A percentile compares a stretch with the other conserved stretches of the same genome.
phyloP scores from a whole-genome alignment of 805 yeast genomes.

The Hanseniaspora clermontiae region DNA sequence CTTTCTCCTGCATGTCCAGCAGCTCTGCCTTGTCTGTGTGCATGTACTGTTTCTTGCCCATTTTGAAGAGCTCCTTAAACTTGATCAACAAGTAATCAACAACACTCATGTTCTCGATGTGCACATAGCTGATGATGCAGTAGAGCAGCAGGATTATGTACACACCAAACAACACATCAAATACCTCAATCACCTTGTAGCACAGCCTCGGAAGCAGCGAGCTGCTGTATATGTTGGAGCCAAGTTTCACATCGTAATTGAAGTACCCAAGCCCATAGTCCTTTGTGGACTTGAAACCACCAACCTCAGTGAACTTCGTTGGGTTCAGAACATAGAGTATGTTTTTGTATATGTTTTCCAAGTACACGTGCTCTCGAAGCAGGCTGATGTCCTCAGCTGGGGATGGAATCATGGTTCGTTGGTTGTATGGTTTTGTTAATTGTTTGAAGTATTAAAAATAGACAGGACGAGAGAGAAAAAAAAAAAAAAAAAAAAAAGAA shows the following conservation, averaged over 20 bases:
- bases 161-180: constrained; percentile 18
- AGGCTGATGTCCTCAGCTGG: constrained; percentile 28
- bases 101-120: neutral
- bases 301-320: constrained; percentile 23
- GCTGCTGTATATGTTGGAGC: constrained; percentile 20
- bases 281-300: constrained; percentile 24
- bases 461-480: neutral
- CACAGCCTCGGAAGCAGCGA: constrained; percentile 18
- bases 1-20: constrained; percentile 8
- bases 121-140: neutral
- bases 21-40: neutral
- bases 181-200: constrained; percentile 22
- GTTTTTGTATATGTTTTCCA: constrained; percentile 23
- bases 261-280: constrained; percentile 27
- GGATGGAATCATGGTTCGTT: constrained; percentile 24
- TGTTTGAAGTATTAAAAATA: neutral
- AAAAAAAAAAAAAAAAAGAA: neutral
- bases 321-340: constrained; percentile 22
- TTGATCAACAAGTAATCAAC: too few species aligned
- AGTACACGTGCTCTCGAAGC: constrained; percentile 29
- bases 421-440: neutral
- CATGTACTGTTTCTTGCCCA: neutral
- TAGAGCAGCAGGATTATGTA: constrained; percentile 15
- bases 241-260: constrained; percentile 22
- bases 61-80: too few species aligned